These are phyloP conservation scores for Psilocybe cyanescens DNA, from an alignment of 768 basidiomycete genomes.

Conservation along the genomic window DNA sequence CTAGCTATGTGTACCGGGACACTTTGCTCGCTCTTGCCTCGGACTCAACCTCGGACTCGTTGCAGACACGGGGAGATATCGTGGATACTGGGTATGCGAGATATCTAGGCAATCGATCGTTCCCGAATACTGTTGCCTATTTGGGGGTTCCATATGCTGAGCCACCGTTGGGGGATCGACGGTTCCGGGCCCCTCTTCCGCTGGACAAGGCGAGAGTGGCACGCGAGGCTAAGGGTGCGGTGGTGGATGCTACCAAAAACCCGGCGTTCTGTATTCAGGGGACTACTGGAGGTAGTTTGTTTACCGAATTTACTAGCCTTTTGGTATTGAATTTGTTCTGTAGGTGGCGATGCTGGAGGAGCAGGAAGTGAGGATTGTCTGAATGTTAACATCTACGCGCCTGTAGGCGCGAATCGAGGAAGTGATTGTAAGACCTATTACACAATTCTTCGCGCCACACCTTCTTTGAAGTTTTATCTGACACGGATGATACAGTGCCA, in stretches of 20 bases:
- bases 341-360: conserved; percentile 61
- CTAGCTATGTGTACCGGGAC: conserved; percentile 18
- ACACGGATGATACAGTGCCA: conserved; percentile 34
- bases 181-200: conserved; percentile 57
- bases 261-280: conserved; percentile 67
- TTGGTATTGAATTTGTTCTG: background rate
- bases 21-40: conserved; percentile 15
- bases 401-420: conserved; percentile 45
- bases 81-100: conserved; percentile 63
- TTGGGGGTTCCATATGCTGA: conserved; percentile 65
- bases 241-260: conserved; percentile 56
- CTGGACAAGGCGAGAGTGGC: conserved; percentile 51
- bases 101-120: conserved; percentile 57
- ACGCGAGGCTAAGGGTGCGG: conserved; percentile 33
- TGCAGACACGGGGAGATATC: conserved; percentile 24
- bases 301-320: background rate
- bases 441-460: background rate
- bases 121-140: conserved; percentile 57
- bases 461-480: background rate
- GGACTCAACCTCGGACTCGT: background rate
- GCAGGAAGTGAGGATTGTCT: conserved; percentile 71
- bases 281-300: conserved; percentile 44
- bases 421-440: conserved; percentile 45
- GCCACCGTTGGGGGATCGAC: conserved; percentile 53
- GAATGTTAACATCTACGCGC: conserved; percentile 68